A percentile compares a stretch with the other conserved stretches of the same genome.
Evolutionary conservation across 164 flowering plant genomes (phyloP).

Genomic region (Umbellularia californica): DNA sequence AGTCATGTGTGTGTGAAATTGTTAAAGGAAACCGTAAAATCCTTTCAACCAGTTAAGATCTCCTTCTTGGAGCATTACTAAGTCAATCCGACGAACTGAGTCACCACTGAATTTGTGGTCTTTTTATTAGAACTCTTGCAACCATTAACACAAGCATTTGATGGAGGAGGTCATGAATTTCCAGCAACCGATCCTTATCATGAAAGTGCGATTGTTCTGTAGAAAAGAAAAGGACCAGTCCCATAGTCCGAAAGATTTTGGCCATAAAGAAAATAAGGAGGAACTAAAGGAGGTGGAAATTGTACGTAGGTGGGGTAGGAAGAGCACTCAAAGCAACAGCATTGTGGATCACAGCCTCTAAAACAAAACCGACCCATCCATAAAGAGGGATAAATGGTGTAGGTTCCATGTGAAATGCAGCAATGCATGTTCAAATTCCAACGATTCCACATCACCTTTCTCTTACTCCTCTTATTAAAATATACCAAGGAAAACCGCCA

Average conservation of each 20-base stretch:
- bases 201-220: not conserved
- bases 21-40: too few relatives aligned
- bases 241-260: not conserved
- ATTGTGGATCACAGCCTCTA: conserved; percentile 29
- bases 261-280: conserved; percentile 4
- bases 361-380: conserved; percentile 14
- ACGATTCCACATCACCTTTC: conserved; percentile 21
- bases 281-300: conserved; percentile 8
- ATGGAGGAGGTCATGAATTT: not conserved
- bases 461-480: conserved; percentile 1
- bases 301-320: conserved; percentile 38
- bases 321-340: conserved; percentile 33
- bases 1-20: too few relatives aligned
- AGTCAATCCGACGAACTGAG: not conserved
- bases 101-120: not conserved
- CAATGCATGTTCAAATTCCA: conserved; percentile 36
- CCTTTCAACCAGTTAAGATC: not conserved
- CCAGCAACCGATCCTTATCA: not conserved
- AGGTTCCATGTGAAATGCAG: conserved; percentile 23
- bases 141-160: not conserved
- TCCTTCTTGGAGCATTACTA: not conserved
- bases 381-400: conserved; percentile 2
- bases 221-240: not conserved
- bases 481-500: not conserved
- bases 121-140: not conserved